Evolutionary conservation across 176 grass and related monocot species (phyloP), one percentile per base, ranked within the genome.

Genomic region (Aegilops longissima): DNA sequence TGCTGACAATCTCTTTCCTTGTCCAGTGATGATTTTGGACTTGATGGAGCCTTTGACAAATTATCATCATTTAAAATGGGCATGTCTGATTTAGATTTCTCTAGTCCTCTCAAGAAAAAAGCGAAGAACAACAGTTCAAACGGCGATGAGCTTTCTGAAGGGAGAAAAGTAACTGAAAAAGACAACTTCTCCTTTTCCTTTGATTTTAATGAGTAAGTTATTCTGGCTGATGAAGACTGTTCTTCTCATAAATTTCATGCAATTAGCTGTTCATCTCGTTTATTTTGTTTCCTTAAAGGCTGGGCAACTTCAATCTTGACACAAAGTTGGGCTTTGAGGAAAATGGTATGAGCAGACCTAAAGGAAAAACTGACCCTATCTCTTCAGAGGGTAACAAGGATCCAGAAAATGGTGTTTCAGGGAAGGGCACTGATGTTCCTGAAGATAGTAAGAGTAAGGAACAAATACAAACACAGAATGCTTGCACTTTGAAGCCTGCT

Each of bases 201-300:
- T 81, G 90, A 98, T 88, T 96, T 98, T n/a, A 89, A 94, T 39
- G 90, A 93, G 97, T 96, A 96, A 88, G 97, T 82, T 91, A 72
- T 39, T 61, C 59, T 85, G 25, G 29, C 63, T 89, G 63, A 52
- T 47, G 62, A 64, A 90, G 39, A 81, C 14, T 51, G 4, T 58
- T 80, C 24, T 72, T 72, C 11, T 44, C 58, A 76, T 76, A 70
- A 83, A 34, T 23, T 83, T 83, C 16, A 71, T 61, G 75, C 30
- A 63, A 59, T 72, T 75, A 80, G 29, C 87, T 86, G 6, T 14
- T 77, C 77, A 67, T 71, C 92, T 80, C 12, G 47, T 82, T 87
- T 86, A 12, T 91, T 90, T 80, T 88, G 64, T 69, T 85, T 84
- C 21, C 76, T 61, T 88, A n/a, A 84, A 98, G 97, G 49, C 31